Evolutionary conservation across 2,329 filamentous ascomycete species (phyloP), one percentile per base, ranked within the genome.

Genomic region (Spiromastix sp.): DNA sequence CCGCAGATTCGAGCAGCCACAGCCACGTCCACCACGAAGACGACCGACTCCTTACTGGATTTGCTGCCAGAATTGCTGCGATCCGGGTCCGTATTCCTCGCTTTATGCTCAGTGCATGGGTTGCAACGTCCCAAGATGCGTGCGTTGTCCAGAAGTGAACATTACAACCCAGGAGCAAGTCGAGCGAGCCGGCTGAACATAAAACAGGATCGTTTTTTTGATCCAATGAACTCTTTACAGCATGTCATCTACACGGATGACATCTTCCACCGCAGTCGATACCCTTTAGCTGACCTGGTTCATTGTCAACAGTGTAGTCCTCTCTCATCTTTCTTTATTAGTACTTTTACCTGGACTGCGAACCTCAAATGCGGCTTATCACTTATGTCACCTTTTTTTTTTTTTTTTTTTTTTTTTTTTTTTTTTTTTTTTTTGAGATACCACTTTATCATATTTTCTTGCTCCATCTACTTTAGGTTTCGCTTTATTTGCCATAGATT

Each of bases 21-120:
- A n/a, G n/a, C n/a, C n/a, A n/a, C 27, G 8, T 18, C 25, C 21
- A 20, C 34, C 37, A 8, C 31, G 11, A 15, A 43, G 32, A 31
- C 26, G 16, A 4, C 20, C 17, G 12, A 42, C 40, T 9, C 21
- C 13, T 21, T 13, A 37, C 4, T 43, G 40, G 38, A 20, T n/a
- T 22, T 45, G 40, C 26, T 42, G 36, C 32, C 38, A 36, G 15
- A 36, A 36, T n/a, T 42, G 32, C 13, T 28, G 12, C 7, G 10
- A 9, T 9, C 15, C 35, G 5, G 42, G 42, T 5, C 38, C 40
- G 19, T 32, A 42, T 22, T 41, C 38, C 4, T 41, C 38, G 9
- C 17, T 39, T 5, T 25, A 37, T 25, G 11, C 26, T 3, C 32
- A 36, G 9, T 42, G 37, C 18, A 21, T 37, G 7, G 38, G 30